Evolutionary conservation across 2,329 filamentous ascomycete genomes (phyloP).

Genomic region (Colletotrichum sp.): DNA sequence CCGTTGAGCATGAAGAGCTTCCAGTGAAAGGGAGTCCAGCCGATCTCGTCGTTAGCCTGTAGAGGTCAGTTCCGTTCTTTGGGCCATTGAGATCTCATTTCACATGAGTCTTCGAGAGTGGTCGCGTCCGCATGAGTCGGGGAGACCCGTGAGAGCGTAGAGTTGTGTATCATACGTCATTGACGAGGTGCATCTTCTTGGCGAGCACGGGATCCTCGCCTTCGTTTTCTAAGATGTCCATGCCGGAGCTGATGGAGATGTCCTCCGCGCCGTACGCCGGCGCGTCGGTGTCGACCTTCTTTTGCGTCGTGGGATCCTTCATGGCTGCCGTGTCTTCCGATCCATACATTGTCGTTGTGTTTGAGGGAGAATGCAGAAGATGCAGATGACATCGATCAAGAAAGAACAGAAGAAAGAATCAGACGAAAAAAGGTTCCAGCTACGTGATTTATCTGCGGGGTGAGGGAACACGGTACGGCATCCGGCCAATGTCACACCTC

Average conservation of each 20-base stretch:
- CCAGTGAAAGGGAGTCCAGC: slow-evolving; percentile 63
- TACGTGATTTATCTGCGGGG: not conserved
- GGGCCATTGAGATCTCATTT: not conserved
- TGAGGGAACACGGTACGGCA: not conserved
- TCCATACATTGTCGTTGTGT: not conserved
- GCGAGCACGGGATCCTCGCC: slow-evolving; percentile 66
- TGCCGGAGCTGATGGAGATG: slow-evolving; percentile 22
- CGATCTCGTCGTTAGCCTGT: slow-evolving; percentile 63
- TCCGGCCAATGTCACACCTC: not conserved
- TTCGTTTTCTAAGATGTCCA: slow-evolving; percentile 62
- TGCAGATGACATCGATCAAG: not conserved
- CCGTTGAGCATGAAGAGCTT: slow-evolving; percentile 68
- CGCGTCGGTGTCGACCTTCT: not conserved
- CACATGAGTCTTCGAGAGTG: not conserved
- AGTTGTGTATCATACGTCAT: slow-evolving; percentile 55
- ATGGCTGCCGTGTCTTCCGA: not conserved
- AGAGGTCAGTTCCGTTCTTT: not conserved
- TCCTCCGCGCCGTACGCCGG: not conserved
- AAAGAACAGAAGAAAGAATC: not conserved
- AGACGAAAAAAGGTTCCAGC: not conserved
- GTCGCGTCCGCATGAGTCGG: not conserved
- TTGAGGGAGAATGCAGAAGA: not conserved
- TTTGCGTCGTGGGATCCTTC: not conserved
- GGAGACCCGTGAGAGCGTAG: not conserved
- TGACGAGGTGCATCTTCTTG: slow-evolving; percentile 73